These are phyloP conservation scores for Backusella tuberculispora DNA, from an alignment of 192 early-diverging fungal genomes.

Conservation along the genomic window DNA sequence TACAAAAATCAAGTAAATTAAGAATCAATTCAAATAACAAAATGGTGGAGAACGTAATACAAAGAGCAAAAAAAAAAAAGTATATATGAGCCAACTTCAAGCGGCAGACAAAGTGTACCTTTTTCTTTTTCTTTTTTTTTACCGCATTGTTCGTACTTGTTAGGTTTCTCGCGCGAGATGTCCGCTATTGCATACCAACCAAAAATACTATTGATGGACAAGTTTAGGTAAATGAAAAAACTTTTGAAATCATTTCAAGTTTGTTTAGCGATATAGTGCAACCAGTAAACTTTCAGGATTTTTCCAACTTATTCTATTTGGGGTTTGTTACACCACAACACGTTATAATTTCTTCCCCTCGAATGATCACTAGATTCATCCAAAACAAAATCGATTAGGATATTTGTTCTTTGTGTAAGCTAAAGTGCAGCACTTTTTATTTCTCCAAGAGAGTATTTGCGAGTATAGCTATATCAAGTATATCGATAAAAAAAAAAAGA, in stretches of 20 bases:
- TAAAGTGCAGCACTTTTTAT: not conserved
- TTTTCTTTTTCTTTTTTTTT: not conserved
- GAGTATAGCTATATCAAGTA: not conserved
- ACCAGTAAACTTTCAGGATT: conserved; percentile 16
- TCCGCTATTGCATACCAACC: not conserved
- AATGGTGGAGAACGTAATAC: conserved; percentile 10
- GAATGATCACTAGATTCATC: not conserved
- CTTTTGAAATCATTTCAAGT: not conserved
- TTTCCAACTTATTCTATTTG: not conserved
- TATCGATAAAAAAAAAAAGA: not conserved
- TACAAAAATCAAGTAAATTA: conserved; percentile 6
- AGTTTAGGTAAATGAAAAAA: not conserved
- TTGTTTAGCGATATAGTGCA: not conserved
- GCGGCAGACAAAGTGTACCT: not conserved
- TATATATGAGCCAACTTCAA: not conserved
- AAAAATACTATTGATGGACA: not conserved
- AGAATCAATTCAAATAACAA: conserved; percentile 9
- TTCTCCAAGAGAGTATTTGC: not conserved
- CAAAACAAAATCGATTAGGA: not conserved
- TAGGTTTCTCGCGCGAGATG: conserved; percentile 2
- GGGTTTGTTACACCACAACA: not conserved
- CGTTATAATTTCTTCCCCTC: not conserved
- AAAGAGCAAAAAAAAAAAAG: not conserved
- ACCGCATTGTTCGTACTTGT: not conserved
- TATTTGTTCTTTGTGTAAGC: conserved; percentile 1